Base-by-base conservation (phyloP, 2,329 filamentous ascomycete genomes). In the Colletotrichum endophyticum region DNA sequence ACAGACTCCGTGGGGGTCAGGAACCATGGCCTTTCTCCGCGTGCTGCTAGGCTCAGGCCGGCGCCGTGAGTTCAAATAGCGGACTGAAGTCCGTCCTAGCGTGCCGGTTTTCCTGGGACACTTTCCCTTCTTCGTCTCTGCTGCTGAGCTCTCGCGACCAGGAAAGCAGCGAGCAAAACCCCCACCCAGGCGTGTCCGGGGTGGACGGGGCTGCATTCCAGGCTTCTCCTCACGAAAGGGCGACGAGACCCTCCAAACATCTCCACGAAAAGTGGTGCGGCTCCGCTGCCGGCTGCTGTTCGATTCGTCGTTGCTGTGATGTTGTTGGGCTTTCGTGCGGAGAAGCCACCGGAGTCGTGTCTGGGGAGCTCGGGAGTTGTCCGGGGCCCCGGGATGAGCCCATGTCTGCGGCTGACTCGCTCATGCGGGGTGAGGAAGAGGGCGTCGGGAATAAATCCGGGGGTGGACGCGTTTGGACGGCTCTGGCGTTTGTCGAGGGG, bases 311-410 rank as follows among this genome's bases (percentile, higher is more conserved):
- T 30, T 30, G 25, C 28, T 15, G 27, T 25, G 27, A 66, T 30
- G 49, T 32, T 59, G 62, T 19, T 56, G 36, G 62, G 63, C 16
- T n/a, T 3, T 39, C 39, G 32, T 32, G 69, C 73, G 63, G 69
- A 63, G 63, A 72, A 67, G 70, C 39, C n/a, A 22, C 61, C 49
- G 53, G 68, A 66, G 62, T 28, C 9, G n/a, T 64, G 22, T 25
- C n/a, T 63, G 44, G 30, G 56, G 25, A 30, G 69, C 63, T 73
- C 63, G 73, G 73, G 56, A 67, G 63, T 72, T 63, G 73, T 57
- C 73, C 73, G 69, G 61, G 72, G 68, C 73, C 63, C 72, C 72
- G 72, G 56, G 44, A 74, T 74, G 59, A 12, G 59, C 19, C 44
- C 62, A 28, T 68, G 69, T 39, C 34, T 13, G 39, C 19, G 19